Evolutionary conservation across 1,139 yeast genomes (phyloP), one percentile per base, ranked within the genome.

Genomic region (Kodamaea sp.): DNA sequence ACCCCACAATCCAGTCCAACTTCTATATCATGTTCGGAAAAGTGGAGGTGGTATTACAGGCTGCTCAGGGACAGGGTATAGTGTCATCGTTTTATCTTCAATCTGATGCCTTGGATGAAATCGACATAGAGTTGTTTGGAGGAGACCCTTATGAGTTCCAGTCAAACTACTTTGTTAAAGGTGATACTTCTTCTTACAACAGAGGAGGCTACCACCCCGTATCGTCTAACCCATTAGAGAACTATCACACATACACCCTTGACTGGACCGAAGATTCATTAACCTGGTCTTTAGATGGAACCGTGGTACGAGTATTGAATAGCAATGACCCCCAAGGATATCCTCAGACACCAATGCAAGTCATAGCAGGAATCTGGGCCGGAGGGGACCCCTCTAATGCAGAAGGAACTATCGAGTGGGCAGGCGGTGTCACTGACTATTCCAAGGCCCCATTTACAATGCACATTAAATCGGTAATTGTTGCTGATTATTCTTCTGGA

Each of bases 11-110:
- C 35, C 72, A 72, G 46, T 85, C 95, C 9, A 75, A 82, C 43
- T 87, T 85, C 54, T 86, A 86, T 59, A 76, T 88, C 44, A 84
- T 88, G 90, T 88, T 81, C 60, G 96, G 96, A 35, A 78, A 78
- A 46, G 78, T 87, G 14, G 94, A 86, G 55, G 89, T 81, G 7
- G 71, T 69, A 2, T 56, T 85, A 41, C 75, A 81, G 54, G 84
- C 92, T 12, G 89, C 92, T 3, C 63, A 73, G 14, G 96, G 96
- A 16, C 59, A 59, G 28, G 96, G 96, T 41, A 72, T 88, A 25
- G 77, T 88, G 15, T 84, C 96, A 0, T 80, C 90, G 2, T 80
- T 87, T 50, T 87, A 81, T 47, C 67, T 88, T 41, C 95, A 87
- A 57, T 80, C 89, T 47, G 96, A 88, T 56, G 95, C 83, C 50